These are phyloP conservation scores for Trypanosoma mega DNA, from an alignment of 208 protist genomes.

Conservation along the genomic window DNA sequence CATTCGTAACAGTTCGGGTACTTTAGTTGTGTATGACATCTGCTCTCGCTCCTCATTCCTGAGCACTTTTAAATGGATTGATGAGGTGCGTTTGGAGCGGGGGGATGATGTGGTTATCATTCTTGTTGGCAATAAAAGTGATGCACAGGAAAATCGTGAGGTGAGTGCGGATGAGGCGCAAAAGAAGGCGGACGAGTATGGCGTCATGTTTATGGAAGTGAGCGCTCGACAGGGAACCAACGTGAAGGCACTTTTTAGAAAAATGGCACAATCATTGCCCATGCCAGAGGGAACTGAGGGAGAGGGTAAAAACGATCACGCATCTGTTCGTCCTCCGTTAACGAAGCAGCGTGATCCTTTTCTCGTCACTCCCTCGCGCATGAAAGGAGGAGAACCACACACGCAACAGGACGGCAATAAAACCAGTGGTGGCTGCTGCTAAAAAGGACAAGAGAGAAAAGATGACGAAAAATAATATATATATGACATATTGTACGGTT, in stretches of 20 bases:
- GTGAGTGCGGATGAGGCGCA: slow-evolving; percentile 92
- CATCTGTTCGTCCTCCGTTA: slow-evolving; percentile 2
- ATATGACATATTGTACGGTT: too few relatives aligned
- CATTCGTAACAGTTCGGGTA: slow-evolving; percentile 96
- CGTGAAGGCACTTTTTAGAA: slow-evolving; percentile 76
- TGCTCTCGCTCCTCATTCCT: slow-evolving; percentile 93
- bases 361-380: slow-evolving; percentile 38
- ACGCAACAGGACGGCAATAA: neutral
- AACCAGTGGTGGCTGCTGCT: slow-evolving; percentile 2
- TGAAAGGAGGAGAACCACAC: neutral
- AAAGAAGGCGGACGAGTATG: slow-evolving; percentile 88
- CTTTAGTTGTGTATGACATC: slow-evolving; percentile 98
- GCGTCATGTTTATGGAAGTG: slow-evolving; percentile 95
- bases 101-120: slow-evolving; percentile 95
- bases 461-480: neutral
- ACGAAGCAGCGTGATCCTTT: slow-evolving; percentile 34
- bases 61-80: slow-evolving; percentile 95
- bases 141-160: slow-evolving; percentile 62
- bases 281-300: slow-evolving; percentile 7
- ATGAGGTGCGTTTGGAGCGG: slow-evolving; percentile 96
- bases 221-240: slow-evolving; percentile 88
- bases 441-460: neutral
- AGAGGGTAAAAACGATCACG: neutral
- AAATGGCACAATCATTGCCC: slow-evolving; percentile 60
- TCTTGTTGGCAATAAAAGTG: slow-evolving; percentile 98